phyloP scores from a whole-genome alignment of 1,284 basidiomycete species.

The Moniliophthora roreri region DNA sequence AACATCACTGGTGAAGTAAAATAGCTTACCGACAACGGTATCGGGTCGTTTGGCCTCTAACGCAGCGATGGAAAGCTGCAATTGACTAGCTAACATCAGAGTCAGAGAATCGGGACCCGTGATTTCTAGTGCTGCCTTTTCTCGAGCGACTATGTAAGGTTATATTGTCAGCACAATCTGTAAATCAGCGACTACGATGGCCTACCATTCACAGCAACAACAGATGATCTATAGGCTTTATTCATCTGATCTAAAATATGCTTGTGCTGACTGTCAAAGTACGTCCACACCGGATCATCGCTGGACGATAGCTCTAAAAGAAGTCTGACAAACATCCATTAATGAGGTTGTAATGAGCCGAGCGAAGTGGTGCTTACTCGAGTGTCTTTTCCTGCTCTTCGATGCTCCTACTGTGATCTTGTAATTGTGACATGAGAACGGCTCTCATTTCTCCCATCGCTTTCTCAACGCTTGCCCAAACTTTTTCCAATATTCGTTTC shows the following conservation, averaged over 20 bases:
- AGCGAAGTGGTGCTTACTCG: slow-evolving; percentile 59
- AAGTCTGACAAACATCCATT: slow-evolving; percentile 50
- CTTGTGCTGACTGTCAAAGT: slow-evolving; percentile 91
- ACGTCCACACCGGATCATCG: slow-evolving; percentile 92
- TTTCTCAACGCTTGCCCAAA: slow-evolving; percentile 94
- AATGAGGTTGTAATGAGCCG: slow-evolving; percentile 5
- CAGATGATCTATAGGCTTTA: slow-evolving; percentile 57
- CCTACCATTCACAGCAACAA: slow-evolving; percentile 59
- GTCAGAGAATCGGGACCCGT: slow-evolving; percentile 39
- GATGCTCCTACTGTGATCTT: slow-evolving; percentile 75
- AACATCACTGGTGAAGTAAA: background rate
- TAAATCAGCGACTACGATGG: slow-evolving; percentile 8
- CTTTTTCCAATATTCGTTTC: slow-evolving; percentile 91
- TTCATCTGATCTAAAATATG: slow-evolving; percentile 83
- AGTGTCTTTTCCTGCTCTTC: slow-evolving; percentile 98
- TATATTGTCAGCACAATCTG: slow-evolving; percentile 9
- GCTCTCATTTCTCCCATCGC: slow-evolving; percentile 92
- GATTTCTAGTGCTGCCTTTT: slow-evolving; percentile 36
- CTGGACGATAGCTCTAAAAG: slow-evolving; percentile 79
- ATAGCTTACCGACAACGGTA: slow-evolving; percentile 54
- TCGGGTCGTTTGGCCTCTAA: slow-evolving; percentile 69
- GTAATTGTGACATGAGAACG: slow-evolving; percentile 75
- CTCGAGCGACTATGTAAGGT: slow-evolving; percentile 39
- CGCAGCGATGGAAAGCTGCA: slow-evolving; percentile 56
- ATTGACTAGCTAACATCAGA: slow-evolving; percentile 47